phyloP scores from a whole-genome alignment of 371 early-diverging fungal genomes.

The Mucor sp. region DNA sequence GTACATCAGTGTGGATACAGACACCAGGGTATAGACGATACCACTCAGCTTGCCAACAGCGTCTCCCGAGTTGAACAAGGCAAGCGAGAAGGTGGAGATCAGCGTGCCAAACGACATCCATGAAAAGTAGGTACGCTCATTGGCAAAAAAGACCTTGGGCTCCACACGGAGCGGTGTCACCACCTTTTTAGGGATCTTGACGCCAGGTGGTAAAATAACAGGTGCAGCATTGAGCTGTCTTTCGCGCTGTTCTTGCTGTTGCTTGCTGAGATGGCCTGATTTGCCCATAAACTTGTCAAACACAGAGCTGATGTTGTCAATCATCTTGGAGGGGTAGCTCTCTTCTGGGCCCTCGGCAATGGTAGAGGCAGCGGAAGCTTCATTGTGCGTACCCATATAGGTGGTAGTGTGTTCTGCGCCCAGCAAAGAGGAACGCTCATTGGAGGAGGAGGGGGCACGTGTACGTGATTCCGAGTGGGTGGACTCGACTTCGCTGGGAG shows the following conservation, averaged over 20 bases:
- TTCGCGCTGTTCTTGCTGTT: neutral
- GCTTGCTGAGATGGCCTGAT: neutral
- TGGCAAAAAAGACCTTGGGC: constrained; percentile 99
- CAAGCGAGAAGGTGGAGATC: constrained; percentile 78
- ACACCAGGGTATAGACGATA: constrained; percentile 78
- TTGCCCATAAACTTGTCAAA: constrained; percentile 20
- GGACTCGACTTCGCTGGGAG: constrained; percentile 14
- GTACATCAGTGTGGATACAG: constrained; percentile 84
- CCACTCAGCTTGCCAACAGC: constrained; percentile 73
- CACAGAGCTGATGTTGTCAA: constrained; percentile 12
- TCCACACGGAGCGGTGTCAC: constrained; percentile 93
- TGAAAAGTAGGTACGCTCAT: constrained; percentile 98
- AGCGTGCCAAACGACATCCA: constrained; percentile 82
- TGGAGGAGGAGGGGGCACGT: constrained; percentile 17
- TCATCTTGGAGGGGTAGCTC: constrained; percentile 12
- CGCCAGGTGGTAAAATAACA: constrained; percentile 53
- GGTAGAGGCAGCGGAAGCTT: neutral
- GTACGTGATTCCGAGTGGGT: constrained; percentile 11
- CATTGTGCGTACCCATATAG: constrained; percentile 10
- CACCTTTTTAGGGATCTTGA: constrained; percentile 64
- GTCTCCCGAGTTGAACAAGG: constrained; percentile 86
- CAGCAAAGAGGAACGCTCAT: constrained; percentile 34
- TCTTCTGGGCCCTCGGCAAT: neutral
- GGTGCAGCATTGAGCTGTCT: constrained; percentile 16
- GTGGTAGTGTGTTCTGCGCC: constrained; percentile 8